Conservation (phyloP, 495 filamentous ascomycete species). For the Penicillium flavigenum region DNA sequence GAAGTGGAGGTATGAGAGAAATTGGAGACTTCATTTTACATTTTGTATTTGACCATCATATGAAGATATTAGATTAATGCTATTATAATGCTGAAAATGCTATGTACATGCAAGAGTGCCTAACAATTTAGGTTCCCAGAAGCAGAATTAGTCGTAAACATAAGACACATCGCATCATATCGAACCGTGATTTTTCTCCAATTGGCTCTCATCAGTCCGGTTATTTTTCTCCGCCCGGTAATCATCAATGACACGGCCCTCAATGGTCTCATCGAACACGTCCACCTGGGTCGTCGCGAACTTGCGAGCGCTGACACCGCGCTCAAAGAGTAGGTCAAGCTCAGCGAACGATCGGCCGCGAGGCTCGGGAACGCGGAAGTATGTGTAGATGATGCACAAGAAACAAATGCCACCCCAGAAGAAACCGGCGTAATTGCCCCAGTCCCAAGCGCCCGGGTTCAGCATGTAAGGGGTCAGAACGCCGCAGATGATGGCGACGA, state of each 20-base stretch:
- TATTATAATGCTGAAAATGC: neutral
- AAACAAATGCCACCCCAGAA: constrained; percentile 78
- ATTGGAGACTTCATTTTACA: neutral
- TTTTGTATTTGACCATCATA: neutral
- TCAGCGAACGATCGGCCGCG: constrained; percentile 70
- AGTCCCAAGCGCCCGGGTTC: constrained; percentile 72
- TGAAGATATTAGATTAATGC: constrained; percentile 4
- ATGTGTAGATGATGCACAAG: constrained; percentile 69
- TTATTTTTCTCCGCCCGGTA: constrained; percentile 40
- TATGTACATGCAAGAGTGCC: constrained; percentile 7
- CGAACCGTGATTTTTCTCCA: constrained; percentile 30
- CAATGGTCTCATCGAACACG: constrained; percentile 63
- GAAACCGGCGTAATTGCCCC: constrained; percentile 76
- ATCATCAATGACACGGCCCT: constrained; percentile 47
- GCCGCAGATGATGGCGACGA: constrained; percentile 65
- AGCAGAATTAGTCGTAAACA: constrained; percentile 14
- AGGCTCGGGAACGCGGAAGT: constrained; percentile 75
- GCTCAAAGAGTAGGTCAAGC: constrained; percentile 70
- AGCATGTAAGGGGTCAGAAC: constrained; percentile 76
- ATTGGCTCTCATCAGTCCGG: constrained; percentile 27
- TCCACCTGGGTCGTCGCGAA: constrained; percentile 65
- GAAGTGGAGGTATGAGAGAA: neutral
- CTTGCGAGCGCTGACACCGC: constrained; percentile 62
- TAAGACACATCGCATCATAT: constrained; percentile 26
- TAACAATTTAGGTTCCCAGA: too few relatives aligned